Evolutionary conservation across 768 basidiomycete genomes (phyloP).

Genomic region (Trametes maxima): DNA sequence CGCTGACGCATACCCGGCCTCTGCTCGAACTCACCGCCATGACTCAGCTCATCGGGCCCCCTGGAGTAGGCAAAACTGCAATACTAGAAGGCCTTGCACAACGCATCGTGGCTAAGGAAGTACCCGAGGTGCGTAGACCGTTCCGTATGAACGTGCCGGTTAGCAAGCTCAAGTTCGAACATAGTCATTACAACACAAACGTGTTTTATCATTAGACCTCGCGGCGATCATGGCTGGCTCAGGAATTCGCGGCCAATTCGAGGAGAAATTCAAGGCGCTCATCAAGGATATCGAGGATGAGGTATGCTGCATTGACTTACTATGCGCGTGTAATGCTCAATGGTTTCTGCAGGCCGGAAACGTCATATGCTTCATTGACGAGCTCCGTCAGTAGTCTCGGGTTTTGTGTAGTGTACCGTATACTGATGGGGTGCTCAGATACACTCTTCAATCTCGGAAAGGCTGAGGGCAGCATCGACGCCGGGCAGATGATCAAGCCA

Average conservation of each 20-base stretch:
- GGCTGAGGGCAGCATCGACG: conserved; percentile 89
- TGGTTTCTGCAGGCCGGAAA: conserved; percentile 50
- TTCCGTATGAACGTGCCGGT: background rate
- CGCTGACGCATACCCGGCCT: too few species aligned
- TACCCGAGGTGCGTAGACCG: conserved; percentile 69
- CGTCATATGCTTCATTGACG: conserved; percentile 92
- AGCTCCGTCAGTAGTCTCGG: conserved; percentile 69
- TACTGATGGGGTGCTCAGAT: conserved; percentile 42
- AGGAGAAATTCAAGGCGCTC: conserved; percentile 90
- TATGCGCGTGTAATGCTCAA: background rate
- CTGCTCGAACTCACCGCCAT: background rate
- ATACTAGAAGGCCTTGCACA: conserved; percentile 89
- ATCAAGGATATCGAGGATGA: conserved; percentile 90
- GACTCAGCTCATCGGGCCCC: conserved; percentile 73
- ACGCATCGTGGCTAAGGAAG: conserved; percentile 85
- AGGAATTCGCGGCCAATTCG: conserved; percentile 89
- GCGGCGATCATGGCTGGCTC: conserved; percentile 86
- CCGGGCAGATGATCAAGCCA: conserved; percentile 92
- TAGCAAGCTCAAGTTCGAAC: background rate
- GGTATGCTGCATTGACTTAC: conserved; percentile 36
- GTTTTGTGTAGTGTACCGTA: background rate
- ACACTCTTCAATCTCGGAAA: conserved; percentile 88
- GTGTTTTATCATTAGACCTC: conserved; percentile 86
- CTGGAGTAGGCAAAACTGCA: conserved; percentile 92
- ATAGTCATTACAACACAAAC: conserved; percentile 83